These are phyloP conservation scores for Pholiota microspora DNA, from an alignment of 768 basidiomycete species.

Conservation along the genomic window DNA sequence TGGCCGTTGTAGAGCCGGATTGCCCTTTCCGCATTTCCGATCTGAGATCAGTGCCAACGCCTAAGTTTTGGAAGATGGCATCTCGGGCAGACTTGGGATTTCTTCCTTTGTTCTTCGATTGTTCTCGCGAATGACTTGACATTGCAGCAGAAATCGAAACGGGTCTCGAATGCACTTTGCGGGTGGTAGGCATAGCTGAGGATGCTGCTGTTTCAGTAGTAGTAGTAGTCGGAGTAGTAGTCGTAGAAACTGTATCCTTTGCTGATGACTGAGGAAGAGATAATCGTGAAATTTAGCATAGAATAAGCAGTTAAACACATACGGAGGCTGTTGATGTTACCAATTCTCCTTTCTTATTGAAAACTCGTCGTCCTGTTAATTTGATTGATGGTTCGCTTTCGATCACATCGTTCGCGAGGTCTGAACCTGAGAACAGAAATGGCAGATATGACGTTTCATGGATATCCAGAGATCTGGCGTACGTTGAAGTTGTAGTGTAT, in stretches of 20 bases:
- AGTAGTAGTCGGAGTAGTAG: too few relatives aligned
- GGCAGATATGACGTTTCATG: constrained; percentile 68
- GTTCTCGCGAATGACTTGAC: constrained; percentile 22
- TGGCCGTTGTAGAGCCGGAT: constrained; percentile 7
- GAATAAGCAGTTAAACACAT: background rate
- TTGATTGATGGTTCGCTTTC: background rate
- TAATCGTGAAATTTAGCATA: background rate
- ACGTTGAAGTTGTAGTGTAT: background rate
- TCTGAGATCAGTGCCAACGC: constrained; percentile 51
- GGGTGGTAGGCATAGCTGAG: constrained; percentile 11
- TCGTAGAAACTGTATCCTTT: constrained; percentile 2
- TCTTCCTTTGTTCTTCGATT: constrained; percentile 24
- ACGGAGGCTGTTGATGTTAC: constrained; percentile 20
- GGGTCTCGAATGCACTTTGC: constrained; percentile 26
- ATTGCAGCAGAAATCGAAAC: constrained; percentile 27
- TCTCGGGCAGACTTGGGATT: constrained; percentile 39
- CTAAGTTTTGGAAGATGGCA: constrained; percentile 42
- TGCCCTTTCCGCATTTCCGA: constrained; percentile 22
- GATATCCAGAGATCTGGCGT: constrained; percentile 30
- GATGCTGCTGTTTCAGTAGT: background rate
- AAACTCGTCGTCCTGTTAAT: constrained; percentile 46
- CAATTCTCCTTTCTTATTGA: constrained; percentile 52
- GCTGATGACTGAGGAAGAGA: background rate
- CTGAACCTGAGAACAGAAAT: constrained; percentile 48
- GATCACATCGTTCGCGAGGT: constrained; percentile 2